These are phyloP conservation scores for Rostrohypoxylon terebratum DNA, from an alignment of 495 filamentous ascomycete genomes.

Conservation along the genomic window DNA sequence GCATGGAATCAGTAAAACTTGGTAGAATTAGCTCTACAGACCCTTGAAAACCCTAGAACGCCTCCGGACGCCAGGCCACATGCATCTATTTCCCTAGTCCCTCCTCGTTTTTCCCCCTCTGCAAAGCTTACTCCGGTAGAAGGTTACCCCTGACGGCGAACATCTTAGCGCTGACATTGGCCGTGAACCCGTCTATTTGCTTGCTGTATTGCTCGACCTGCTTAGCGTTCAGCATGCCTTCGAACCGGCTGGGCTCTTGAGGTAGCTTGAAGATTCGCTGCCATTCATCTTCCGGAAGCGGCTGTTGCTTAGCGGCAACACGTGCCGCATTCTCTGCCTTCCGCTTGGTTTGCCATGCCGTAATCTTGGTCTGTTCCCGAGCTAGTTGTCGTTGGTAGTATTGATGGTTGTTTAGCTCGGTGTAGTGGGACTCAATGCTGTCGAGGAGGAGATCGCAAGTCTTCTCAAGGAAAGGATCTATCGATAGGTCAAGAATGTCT, in stretches of 20 bases:
- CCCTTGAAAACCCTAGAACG: slow-evolving; percentile 43
- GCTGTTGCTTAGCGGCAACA: slow-evolving; percentile 84
- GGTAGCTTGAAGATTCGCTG: slow-evolving; percentile 97
- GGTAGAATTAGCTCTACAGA: slow-evolving; percentile 44
- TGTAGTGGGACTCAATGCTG: slow-evolving; percentile 96
- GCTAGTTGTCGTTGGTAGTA: slow-evolving; percentile 97
- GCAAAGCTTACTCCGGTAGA: slow-evolving; percentile 59
- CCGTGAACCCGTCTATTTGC: slow-evolving; percentile 97
- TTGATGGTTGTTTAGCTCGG: slow-evolving; percentile 98
- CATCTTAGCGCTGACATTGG: slow-evolving; percentile 93
- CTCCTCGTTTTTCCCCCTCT: slow-evolving; percentile 28
- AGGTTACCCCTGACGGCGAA: slow-evolving; percentile 88
- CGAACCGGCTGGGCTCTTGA: slow-evolving; percentile 89
- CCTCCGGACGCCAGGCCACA: slow-evolving; percentile 52
- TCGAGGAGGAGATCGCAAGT: slow-evolving; percentile 95
- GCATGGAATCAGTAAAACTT: slow-evolving; percentile 25
- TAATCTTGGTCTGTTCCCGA: slow-evolving; percentile 96
- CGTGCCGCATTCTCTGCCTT: slow-evolving; percentile 92
- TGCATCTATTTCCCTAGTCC: slow-evolving; percentile 45
- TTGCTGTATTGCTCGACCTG: slow-evolving; percentile 98
- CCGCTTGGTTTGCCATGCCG: slow-evolving; percentile 93
- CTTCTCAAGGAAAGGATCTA: slow-evolving; percentile 99
- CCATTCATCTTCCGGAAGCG: slow-evolving; percentile 97
- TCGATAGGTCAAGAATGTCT: slow-evolving; percentile 87
- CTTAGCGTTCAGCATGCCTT: slow-evolving; percentile 89